Percentiles rank a stretch among this genome's conserved stretches.
Conservation (phyloP, 2,329 filamentous ascomycete genomes). For the Neonectria sp. region DNA sequence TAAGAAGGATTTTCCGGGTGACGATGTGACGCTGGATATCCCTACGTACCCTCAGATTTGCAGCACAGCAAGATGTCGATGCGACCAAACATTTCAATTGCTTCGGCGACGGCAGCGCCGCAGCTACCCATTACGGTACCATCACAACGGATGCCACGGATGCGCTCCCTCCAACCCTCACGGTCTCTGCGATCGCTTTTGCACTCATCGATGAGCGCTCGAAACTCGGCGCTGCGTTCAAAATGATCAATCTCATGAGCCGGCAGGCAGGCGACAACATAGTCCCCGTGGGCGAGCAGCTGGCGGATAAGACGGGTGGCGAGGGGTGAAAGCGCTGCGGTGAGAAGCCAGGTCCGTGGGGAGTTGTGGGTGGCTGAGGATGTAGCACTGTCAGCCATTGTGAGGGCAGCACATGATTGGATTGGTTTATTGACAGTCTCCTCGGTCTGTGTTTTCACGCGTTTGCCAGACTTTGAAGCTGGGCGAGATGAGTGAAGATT, state of each 20-base stretch:
- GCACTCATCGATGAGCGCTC: slow-evolving; percentile 81
- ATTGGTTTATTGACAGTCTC: slow-evolving; percentile 1
- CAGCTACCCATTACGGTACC: slow-evolving; percentile 78
- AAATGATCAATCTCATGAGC: slow-evolving; percentile 85
- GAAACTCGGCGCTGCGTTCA: slow-evolving; percentile 83
- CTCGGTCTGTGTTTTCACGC: not conserved
- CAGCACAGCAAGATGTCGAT: slow-evolving; percentile 94
- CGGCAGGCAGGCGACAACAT: slow-evolving; percentile 86
- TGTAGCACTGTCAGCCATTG: slow-evolving; percentile 52
- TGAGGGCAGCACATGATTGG: slow-evolving; percentile 44
- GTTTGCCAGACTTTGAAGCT: not conserved
- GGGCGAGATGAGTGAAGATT: not conserved
- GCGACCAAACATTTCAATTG: slow-evolving; percentile 85
- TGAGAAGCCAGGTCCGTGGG: slow-evolving; percentile 94
- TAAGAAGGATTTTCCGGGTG: not conserved
- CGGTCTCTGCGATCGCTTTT: slow-evolving; percentile 74
- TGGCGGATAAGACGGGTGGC: slow-evolving; percentile 86
- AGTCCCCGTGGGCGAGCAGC: slow-evolving; percentile 92
- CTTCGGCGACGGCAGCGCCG: slow-evolving; percentile 89
- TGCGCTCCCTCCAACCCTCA: slow-evolving; percentile 85
- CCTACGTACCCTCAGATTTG: slow-evolving; percentile 80
- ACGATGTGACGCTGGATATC: not conserved
- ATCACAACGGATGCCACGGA: slow-evolving; percentile 77
- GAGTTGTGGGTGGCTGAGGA: slow-evolving; percentile 75
- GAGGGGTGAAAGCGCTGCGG: slow-evolving; percentile 87